These are phyloP conservation scores for Verbascum thapsus DNA, from an alignment of 257 asterid species.

Conservation along the genomic window DNA sequence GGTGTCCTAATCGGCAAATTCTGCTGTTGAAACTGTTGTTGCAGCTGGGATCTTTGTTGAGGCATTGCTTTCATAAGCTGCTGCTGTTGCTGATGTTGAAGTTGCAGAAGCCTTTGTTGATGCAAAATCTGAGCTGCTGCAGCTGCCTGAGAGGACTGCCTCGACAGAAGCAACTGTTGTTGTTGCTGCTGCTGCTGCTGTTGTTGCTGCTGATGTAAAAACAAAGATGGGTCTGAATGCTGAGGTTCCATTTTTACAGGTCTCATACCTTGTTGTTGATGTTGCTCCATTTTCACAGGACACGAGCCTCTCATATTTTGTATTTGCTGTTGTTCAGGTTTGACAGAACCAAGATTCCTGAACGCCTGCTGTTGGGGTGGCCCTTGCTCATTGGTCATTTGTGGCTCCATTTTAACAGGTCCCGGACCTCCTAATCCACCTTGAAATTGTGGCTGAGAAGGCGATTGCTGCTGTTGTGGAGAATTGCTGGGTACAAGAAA, in stretches of 20 bases:
- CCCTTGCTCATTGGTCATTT: slow-evolving; percentile 57
- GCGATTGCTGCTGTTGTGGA: slow-evolving; percentile 59
- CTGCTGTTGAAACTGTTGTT: slow-evolving; percentile 67
- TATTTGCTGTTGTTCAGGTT: slow-evolving; percentile 79
- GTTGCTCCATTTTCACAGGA: slow-evolving; percentile 70
- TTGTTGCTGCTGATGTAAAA: slow-evolving; percentile 71
- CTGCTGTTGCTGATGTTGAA: slow-evolving; percentile 72
- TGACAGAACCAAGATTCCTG: slow-evolving; percentile 61
- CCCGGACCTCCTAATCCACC: slow-evolving; percentile 66
- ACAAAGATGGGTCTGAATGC: slow-evolving; percentile 73
- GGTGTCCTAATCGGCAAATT: slow-evolving; percentile 64
- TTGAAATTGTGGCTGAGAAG: slow-evolving; percentile 66
- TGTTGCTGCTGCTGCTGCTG: too few relatives aligned
- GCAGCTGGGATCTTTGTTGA: slow-evolving; percentile 27
- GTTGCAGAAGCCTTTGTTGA: slow-evolving; percentile 79
- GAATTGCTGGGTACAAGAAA: slow-evolving; percentile 58
- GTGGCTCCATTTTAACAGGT: slow-evolving; percentile 77
- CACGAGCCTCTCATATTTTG: slow-evolving; percentile 61
- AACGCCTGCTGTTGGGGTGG: slow-evolving; percentile 66
- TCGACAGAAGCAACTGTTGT: slow-evolving; percentile 70
- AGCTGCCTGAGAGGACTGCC: slow-evolving; percentile 72
- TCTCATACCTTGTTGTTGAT: slow-evolving; percentile 77
- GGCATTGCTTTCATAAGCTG: slow-evolving; percentile 23
- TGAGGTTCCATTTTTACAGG: slow-evolving; percentile 82
- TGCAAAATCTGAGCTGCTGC: slow-evolving; percentile 82